These are phyloP conservation scores for Xylariales sp. DNA, from an alignment of 2,329 filamentous ascomycete species.

Conservation along the genomic window DNA sequence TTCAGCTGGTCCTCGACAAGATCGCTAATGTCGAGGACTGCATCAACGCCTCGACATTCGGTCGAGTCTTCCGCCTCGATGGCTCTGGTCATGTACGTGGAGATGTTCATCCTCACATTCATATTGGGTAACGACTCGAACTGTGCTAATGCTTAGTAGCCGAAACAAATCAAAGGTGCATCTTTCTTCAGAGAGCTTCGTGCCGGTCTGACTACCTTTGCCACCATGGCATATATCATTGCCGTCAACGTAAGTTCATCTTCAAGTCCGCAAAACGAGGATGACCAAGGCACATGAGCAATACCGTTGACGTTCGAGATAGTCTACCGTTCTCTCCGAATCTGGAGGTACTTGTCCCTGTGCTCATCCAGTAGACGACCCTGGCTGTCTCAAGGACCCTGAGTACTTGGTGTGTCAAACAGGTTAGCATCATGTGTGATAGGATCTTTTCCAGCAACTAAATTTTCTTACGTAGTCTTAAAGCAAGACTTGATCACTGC, in stretches of 20 bases:
- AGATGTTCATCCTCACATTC: neutral
- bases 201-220: slow-evolving; percentile 74
- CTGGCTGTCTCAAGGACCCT: slow-evolving; percentile 42
- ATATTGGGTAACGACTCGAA: neutral
- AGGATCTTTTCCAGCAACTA: slow-evolving; percentile 1
- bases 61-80: slow-evolving; percentile 57
- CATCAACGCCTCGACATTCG: slow-evolving; percentile 37
- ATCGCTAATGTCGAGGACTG: slow-evolving; percentile 21
- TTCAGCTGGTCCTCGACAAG: slow-evolving; percentile 12
- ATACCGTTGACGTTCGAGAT: slow-evolving; percentile 16
- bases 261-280: neutral
- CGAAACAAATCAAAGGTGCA: slow-evolving; percentile 61
- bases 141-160: slow-evolving; percentile 36
- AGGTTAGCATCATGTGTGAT: neutral
- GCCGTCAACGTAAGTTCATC: slow-evolving; percentile 54
- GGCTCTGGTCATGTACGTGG: slow-evolving; percentile 59
- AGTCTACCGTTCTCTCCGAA: slow-evolving; percentile 69
- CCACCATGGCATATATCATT: slow-evolving; percentile 83
- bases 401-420: slow-evolving; percentile 28
- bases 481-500: slow-evolving; percentile 77
- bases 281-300: slow-evolving; percentile 4
- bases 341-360: slow-evolving; percentile 76
- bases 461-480: slow-evolving; percentile 39
- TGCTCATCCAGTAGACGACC: slow-evolving; percentile 30
- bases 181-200: slow-evolving; percentile 74